Percentiles rank a stretch among this genome's conserved stretches.
Evolutionary conservation across 1,284 basidiomycete genomes (phyloP).

Genomic region (Ganoderma multipileum): DNA sequence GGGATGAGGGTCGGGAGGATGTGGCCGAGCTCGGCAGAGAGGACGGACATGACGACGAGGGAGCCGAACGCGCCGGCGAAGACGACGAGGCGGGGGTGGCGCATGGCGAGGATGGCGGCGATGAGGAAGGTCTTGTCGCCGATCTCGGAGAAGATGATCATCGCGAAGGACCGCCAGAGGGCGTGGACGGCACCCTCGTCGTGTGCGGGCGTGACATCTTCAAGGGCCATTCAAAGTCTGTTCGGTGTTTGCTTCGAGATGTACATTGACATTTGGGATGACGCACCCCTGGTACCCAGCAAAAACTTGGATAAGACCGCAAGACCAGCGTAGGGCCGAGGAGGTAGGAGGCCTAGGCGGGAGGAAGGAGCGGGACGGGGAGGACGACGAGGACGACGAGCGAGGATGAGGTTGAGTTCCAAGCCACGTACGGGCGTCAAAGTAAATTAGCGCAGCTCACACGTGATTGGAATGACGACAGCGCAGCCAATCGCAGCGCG

Average conservation of each 20-base stretch:
- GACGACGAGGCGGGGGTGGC: constrained; percentile 86
- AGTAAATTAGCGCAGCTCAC: neutral
- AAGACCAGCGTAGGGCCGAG: neutral
- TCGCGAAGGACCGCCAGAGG: constrained; percentile 78
- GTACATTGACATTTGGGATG: no score
- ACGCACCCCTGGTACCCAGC: neutral
- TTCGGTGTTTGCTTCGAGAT: neutral
- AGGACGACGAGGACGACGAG: neutral
- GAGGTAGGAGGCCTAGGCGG: neutral
- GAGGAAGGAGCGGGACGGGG: neutral
- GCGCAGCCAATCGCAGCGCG: neutral
- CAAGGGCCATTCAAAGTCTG: constrained; percentile 34
- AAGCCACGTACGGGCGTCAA: neutral
- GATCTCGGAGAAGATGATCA: constrained; percentile 92
- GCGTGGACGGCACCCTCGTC: constrained; percentile 56
- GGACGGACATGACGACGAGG: constrained; percentile 90
- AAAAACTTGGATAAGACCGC: neutral
- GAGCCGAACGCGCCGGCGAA: constrained; percentile 92
- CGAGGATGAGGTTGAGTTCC: neutral
- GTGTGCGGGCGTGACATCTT: constrained; percentile 26
- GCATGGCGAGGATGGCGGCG: constrained; percentile 95
- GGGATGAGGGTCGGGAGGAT: constrained; percentile 86
- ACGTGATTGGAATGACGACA: neutral
- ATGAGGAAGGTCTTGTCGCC: constrained; percentile 99
- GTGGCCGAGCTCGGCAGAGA: constrained; percentile 89